Evolutionary conservation across 352 stramenopile species (phyloP).

Genomic region (Phytophthora nicotianae): DNA sequence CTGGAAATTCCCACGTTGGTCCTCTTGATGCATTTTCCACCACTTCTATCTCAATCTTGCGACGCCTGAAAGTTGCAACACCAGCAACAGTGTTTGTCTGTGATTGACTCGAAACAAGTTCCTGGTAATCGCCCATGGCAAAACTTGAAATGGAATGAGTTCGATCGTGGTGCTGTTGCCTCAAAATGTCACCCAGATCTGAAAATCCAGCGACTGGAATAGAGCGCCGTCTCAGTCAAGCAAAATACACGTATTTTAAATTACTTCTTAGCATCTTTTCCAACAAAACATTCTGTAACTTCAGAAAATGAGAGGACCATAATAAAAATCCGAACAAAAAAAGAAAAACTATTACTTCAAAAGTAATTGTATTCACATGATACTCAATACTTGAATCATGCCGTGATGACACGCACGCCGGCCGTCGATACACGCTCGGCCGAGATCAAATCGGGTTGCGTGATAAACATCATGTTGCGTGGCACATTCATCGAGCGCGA

Average conservation of each 20-base stretch:
- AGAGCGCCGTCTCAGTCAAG: too few relatives aligned
- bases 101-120: neutral
- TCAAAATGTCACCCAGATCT: neutral
- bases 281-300: too few relatives aligned
- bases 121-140: neutral
- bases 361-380: neutral
- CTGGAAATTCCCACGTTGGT: slow-evolving; percentile 42
- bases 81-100: neutral
- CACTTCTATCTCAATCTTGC: slow-evolving; percentile 50
- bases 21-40: slow-evolving; percentile 24
- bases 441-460: slow-evolving; percentile 63
- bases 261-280: too few relatives aligned
- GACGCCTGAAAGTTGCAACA: neutral
- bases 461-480: slow-evolving; percentile 92
- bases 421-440: slow-evolving; percentile 68
- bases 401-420: slow-evolving; percentile 62
- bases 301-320: too few relatives aligned
- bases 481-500: slow-evolving; percentile 64
- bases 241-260: too few relatives aligned
- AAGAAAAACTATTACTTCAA: too few relatives aligned
- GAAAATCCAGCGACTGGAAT: neutral
- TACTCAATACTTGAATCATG: neutral
- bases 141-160: neutral
- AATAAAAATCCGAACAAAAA: too few relatives aligned
- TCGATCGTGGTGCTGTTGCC: too few relatives aligned